Conservation (phyloP, 2,329 filamentous ascomycete species). For the Lachnellula cervina region DNA sequence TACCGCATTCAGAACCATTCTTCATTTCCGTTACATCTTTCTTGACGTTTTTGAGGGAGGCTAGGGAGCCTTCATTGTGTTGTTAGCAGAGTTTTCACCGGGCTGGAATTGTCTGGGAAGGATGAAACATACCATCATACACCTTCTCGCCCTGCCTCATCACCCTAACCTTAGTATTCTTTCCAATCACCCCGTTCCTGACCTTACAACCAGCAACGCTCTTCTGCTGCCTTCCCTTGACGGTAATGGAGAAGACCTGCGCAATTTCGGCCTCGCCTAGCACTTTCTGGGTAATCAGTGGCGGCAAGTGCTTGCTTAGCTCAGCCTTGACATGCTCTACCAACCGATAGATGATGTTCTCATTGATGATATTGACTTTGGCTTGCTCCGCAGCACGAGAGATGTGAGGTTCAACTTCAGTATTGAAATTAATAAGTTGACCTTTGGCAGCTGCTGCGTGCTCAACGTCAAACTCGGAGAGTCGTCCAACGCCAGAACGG, state of each 20-base stretch:
- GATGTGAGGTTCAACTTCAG: conserved; percentile 61
- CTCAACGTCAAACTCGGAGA: conserved; percentile 84
- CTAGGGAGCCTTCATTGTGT: conserved; percentile 58
- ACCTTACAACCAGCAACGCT: conserved; percentile 86
- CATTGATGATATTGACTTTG: conserved; percentile 74
- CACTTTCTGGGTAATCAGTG: conserved; percentile 63
- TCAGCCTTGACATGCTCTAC: conserved; percentile 66
- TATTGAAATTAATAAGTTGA: conserved; percentile 83
- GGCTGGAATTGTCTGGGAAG: conserved; percentile 18
- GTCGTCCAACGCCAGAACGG: conserved; percentile 68
- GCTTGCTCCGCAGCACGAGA: conserved; percentile 62
- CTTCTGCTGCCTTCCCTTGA: conserved; percentile 64
- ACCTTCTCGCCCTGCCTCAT: conserved; percentile 65
- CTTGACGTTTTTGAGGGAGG: conserved; percentile 85
- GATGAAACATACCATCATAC: conserved; percentile 67
- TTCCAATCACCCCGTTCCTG: conserved; percentile 69
- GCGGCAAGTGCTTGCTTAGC: conserved; percentile 65
- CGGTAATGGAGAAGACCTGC: conserved; percentile 77
- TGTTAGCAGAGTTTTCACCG: conserved; percentile 7
- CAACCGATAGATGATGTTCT: conserved; percentile 81
- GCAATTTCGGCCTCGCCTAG: conserved; percentile 83
- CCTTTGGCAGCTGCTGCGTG: conserved; percentile 74
- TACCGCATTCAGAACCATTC: conserved; percentile 90
- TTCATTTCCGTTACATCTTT: conserved; percentile 85
- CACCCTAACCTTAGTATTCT: conserved; percentile 63